Percentiles rank a stretch among this genome's conserved stretches.
Conservation (phyloP, 2,329 filamentous ascomycete genomes). For the Plenodomus lindquistii region DNA sequence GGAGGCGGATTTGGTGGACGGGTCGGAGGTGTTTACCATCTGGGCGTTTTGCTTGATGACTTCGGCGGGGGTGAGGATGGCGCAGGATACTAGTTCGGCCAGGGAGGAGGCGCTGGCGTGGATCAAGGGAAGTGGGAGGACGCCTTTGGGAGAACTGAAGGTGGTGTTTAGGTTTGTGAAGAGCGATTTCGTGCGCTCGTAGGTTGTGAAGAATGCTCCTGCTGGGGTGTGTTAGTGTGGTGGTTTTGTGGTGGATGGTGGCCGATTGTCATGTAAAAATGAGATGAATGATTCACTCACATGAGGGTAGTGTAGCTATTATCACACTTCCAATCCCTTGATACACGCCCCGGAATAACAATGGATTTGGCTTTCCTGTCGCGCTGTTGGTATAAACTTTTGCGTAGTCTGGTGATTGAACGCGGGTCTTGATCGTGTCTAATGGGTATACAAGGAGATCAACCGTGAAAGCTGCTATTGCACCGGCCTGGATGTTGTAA, state of each 20-base stretch:
- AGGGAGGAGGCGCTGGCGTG: conserved; percentile 74
- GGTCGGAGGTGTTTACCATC: conserved; percentile 60
- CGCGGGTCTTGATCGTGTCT: conserved; percentile 85
- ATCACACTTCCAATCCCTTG: conserved; percentile 87
- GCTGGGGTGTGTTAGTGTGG: conserved; percentile 51
- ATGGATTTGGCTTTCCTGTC: conserved; percentile 58
- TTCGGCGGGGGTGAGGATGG: conserved; percentile 85
- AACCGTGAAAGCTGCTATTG: conserved; percentile 81
- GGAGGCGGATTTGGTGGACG: conserved; percentile 23
- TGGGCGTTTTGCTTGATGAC: conserved; percentile 94
- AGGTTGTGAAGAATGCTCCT: conserved; percentile 87
- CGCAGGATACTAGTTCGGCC: conserved; percentile 82
- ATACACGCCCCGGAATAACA: conserved; percentile 75
- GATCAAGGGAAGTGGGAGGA: conserved; percentile 69
- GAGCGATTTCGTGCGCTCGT: conserved; percentile 73
- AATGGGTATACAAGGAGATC: conserved; percentile 85
- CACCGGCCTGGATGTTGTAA: conserved; percentile 67
- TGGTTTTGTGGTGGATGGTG: background rate
- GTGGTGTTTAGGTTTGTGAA: conserved; percentile 57
- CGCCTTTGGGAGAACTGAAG: conserved; percentile 29
- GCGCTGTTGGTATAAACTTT: conserved; percentile 65
- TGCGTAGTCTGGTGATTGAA: conserved; percentile 77
- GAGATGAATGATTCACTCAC: conserved; percentile 50
- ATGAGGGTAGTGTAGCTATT: conserved; percentile 84
- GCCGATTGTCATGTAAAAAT: background rate